Base-by-base conservation (phyloP, 2,329 filamentous ascomycete genomes). In the Penicillium sp. region DNA sequence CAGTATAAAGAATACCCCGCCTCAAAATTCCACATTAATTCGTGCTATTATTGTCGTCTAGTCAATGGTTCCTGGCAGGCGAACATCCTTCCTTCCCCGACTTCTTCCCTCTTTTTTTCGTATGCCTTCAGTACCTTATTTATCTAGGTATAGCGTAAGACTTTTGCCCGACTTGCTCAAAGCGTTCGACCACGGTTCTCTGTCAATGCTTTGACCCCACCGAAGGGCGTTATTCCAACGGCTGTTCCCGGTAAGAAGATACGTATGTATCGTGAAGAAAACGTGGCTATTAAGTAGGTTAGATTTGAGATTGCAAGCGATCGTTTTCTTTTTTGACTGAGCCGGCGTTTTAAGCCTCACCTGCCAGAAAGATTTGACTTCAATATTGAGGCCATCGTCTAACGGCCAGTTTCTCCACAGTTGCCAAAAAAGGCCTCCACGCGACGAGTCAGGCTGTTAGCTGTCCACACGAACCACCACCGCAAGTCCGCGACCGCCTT, bases 321-420 rank as follows among this genome's bases (percentile, higher is more conserved):
- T 29, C 17, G 30, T 47, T 48, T 38, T 56, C 21, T 30, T 13
- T n/a, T 31, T 6, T 49, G n/a, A 29, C 26, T 41, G 30, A 49
- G n/a, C 21, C 23, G 35, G 35, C 21, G 26, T 45, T 58, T 51
- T 52, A 48, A 58, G 56, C 56, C 56, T 52, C 56, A 52, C 35
- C 56, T 58, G 56, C 52, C 48, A 58, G 23, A n/a, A 31, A 26
- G 21, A 49, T 38, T 56, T 49, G 54, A 48, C 47, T 50, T 50
- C 55, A 51, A 58, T 50, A 44, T 50, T 30, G 31, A 13, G 26
- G 26, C 19, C 55, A 23, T 46, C 35, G 35, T 31, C 26, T 35
- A 50, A 57, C 55, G 56, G 47, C 13, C 26, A n/a, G 44, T 26
- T 51, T 45, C 56, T 52, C 56, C 56, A 58, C 56, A 45, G 23